Base-by-base conservation (phyloP, 805 yeast genomes). In the Ascoidea asiatica region DNA sequence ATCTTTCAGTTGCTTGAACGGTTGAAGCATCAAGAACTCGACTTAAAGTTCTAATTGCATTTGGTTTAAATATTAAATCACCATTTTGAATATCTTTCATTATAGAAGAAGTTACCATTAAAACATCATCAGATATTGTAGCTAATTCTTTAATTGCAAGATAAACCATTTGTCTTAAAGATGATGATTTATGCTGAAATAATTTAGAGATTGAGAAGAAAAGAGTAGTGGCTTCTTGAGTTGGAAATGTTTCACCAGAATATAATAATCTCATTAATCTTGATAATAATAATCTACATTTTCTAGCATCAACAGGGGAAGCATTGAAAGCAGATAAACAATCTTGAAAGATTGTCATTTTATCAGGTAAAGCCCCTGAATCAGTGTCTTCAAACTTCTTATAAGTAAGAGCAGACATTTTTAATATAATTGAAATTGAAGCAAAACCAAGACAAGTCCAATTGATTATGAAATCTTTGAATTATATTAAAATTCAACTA, bases 51-150 rank as follows among this genome's bases (percentile, higher is more conserved):
- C 98, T 79, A 50, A 92, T 82, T 20, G 98, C 97, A 59, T 92
- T 83, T 46, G 98, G 96, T 58, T 88, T 87, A 64, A 82, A 88
- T 49, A 87, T 68, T 51, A 77, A 68, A 48, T 86, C 94, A 46
- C 90, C 90, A 52, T 79, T 81, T 65, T 94, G 97, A 44, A 92
- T 86, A 65, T 92, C 98, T 65, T 89, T 89, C 97, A 92, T 92
- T 58, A 92, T 89, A 21, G 95, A 88, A 2, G 96, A 86, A 21
- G 98, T 92, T 21, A 90, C 97, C 97, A 92, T 92, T 62, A 92
- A 74, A 46, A 88, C 87, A 63, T 92, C 97, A 53, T 86, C 85
- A 19, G 96, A 86, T 50, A 82, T 75, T 18, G 80, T 65, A 42
- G 90, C 76, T 50, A 92, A 73, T 62, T 90, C 97, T 67, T 92